Conservation (phyloP, 116 monocot species). For the Papilionanthe hybrid region DNA sequence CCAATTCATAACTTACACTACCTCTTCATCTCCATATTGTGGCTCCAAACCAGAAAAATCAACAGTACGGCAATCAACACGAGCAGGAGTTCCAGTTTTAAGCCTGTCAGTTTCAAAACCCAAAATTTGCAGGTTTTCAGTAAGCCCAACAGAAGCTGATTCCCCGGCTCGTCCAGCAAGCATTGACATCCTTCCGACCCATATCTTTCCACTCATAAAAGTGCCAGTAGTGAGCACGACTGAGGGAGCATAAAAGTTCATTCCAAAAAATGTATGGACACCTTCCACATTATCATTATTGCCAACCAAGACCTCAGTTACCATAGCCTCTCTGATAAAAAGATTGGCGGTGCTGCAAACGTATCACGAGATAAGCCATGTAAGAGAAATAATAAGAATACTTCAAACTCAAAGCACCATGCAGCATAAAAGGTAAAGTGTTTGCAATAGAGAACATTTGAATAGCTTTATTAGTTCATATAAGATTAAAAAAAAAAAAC, state of each 20-base stretch:
- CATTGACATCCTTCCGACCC: slow-evolving; percentile 94
- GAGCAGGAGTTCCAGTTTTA: slow-evolving; percentile 96
- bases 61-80: slow-evolving; percentile 76
- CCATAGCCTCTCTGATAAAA: slow-evolving; percentile 99
- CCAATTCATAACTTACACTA: slow-evolving; percentile 10
- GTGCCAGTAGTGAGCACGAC: slow-evolving; percentile 94
- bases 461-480: not conserved
- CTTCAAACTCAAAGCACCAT: not conserved
- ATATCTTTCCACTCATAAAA: slow-evolving; percentile 98
- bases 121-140: slow-evolving; percentile 73
- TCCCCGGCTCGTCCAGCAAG: slow-evolving; percentile 95
- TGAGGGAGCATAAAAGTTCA: slow-evolving; percentile 89
- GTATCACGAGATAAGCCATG: slow-evolving; percentile 15
- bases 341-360: slow-evolving; percentile 82
- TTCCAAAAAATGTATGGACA: slow-evolving; percentile 85
- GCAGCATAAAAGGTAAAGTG: slow-evolving; percentile 4
- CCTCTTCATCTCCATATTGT: slow-evolving; percentile 95
- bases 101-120: slow-evolving; percentile 96
- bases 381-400: not conserved
- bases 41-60: slow-evolving; percentile 85
- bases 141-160: slow-evolving; percentile 92
- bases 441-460: not conserved
- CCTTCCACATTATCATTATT: slow-evolving; percentile 94
- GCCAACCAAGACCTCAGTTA: slow-evolving; percentile 72
- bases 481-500: not conserved